A percentile compares a stretch with the other conserved stretches of the same genome.
Evolutionary conservation across 139 green algal genomes (phyloP).

Genomic region (Chlamydomonas sphaeroides): DNA sequence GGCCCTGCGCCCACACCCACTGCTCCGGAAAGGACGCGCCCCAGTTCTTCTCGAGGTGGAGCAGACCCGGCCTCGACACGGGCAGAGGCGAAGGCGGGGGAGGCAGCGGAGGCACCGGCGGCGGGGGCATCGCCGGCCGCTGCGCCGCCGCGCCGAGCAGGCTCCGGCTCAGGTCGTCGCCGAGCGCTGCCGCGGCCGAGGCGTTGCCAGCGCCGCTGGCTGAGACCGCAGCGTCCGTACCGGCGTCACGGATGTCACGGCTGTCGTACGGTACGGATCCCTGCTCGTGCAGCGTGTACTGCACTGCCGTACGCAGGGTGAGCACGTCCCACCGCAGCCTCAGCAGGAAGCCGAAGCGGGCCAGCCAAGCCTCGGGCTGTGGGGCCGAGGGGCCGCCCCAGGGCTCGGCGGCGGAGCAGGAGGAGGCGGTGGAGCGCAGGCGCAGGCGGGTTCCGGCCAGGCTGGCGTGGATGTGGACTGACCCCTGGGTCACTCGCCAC

Average conservation of each 20-base stretch:
- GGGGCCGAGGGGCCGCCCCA: neutral
- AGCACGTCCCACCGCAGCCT: constrained; percentile 20
- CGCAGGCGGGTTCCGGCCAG: neutral
- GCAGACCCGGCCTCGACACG: neutral
- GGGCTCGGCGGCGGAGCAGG: neutral
- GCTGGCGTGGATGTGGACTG: neutral
- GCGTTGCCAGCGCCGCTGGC: neutral
- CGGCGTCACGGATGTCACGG: neutral
- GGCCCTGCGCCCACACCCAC: constrained; percentile 31
- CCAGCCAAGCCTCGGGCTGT: constrained; percentile 21
- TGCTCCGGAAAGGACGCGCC: constrained; percentile 18
- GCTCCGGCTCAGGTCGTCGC: too few relatives aligned
- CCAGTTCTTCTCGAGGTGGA: constrained; percentile 38
- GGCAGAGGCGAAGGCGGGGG: neutral
- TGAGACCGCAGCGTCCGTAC: neutral
- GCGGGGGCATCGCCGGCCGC: neutral
- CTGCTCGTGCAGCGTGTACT: too few relatives aligned
- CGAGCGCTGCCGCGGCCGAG: neutral
- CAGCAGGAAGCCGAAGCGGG: constrained; percentile 9
- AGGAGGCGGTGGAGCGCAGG: neutral
- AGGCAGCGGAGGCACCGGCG: neutral
- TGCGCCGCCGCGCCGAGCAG: neutral
- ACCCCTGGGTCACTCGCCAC: neutral
- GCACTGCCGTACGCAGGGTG: constrained; percentile 1
- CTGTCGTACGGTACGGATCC: too few relatives aligned